Evolutionary conservation across 192 early-diverging fungal species (phyloP).

Genomic region (Radiomyces spectabilis): DNA sequence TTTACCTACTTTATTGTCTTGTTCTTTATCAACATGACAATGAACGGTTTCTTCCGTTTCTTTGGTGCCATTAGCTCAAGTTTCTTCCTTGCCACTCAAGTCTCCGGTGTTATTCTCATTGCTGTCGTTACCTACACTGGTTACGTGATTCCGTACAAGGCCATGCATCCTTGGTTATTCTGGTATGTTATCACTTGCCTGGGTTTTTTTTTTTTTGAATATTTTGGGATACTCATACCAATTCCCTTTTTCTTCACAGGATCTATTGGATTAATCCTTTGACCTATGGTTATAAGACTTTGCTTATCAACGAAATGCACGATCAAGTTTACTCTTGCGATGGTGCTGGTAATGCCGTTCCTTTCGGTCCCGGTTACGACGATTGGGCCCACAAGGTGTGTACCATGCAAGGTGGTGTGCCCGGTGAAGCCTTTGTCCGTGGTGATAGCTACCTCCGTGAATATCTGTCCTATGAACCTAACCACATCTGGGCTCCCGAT

Average conservation of each 20-base stretch:
- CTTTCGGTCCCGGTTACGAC: conserved; percentile 25
- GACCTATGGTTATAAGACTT: conserved; percentile 55
- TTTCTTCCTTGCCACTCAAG: conserved; percentile 43
- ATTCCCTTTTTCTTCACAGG: background rate
- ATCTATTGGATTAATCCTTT: conserved; percentile 66
- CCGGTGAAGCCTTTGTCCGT: conserved; percentile 43
- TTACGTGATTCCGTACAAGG: conserved; percentile 47
- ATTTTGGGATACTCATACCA: background rate
- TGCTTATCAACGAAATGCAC: conserved; percentile 66
- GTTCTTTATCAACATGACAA: conserved; percentile 45
- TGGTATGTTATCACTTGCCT: too few relatives aligned
- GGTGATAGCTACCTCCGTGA: conserved; percentile 52
- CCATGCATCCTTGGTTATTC: conserved; percentile 58
- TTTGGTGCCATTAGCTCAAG: conserved; percentile 41
- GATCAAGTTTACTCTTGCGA: conserved; percentile 23
- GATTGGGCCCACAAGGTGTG: conserved; percentile 40
- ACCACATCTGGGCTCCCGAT: conserved; percentile 45
- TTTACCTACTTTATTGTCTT: conserved; percentile 50
- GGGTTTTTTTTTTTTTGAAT: background rate
- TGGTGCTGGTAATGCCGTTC: conserved; percentile 16
- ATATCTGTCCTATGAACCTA: conserved; percentile 44
- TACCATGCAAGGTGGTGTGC: conserved; percentile 52
- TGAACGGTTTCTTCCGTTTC: conserved; percentile 52
- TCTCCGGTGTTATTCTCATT: conserved; percentile 46
- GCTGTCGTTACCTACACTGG: conserved; percentile 45